These are phyloP conservation scores for Elongisporangium anandrum DNA, from an alignment of 352 stramenopile genomes.

Conservation along the genomic window DNA sequence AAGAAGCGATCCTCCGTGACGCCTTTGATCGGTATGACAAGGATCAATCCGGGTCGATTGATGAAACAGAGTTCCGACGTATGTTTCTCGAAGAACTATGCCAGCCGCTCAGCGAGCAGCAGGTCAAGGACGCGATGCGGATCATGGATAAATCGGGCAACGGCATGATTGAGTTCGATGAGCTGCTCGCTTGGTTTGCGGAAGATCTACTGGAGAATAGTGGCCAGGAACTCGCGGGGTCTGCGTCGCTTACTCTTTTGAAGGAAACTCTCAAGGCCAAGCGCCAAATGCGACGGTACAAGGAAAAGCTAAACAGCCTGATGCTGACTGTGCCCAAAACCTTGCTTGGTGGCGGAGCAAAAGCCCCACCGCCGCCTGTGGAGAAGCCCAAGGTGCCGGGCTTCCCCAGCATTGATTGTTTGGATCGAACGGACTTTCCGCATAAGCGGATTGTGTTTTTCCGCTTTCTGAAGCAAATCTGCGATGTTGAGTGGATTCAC, in stretches of 20 bases:
- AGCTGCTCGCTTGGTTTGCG: conserved; percentile 36
- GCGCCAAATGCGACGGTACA: conserved; percentile 35
- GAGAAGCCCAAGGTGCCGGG: conserved; percentile 19
- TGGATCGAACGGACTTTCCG: conserved; percentile 28
- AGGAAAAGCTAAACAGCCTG: conserved; percentile 31
- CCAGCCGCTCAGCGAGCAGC: conserved; percentile 26
- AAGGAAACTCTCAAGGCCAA: conserved; percentile 38
- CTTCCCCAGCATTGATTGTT: conserved; percentile 22
- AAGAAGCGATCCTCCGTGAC: conserved; percentile 38
- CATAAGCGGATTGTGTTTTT: conserved; percentile 40
- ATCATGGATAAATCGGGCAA: conserved; percentile 41
- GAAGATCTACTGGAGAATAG: conserved; percentile 24
- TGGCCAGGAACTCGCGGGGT: background rate
- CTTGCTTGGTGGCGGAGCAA: background rate
- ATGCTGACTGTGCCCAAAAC: conserved; percentile 8
- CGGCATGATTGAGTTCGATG: conserved; percentile 36
- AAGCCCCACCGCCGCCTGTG: background rate
- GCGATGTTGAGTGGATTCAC: conserved; percentile 37
- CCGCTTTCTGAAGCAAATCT: conserved; percentile 45
- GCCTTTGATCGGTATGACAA: conserved; percentile 39
- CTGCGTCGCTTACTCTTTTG: conserved; percentile 16
- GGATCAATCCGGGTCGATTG: conserved; percentile 34
- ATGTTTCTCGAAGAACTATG: conserved; percentile 50
- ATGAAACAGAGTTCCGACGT: conserved; percentile 24
- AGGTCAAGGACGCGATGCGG: conserved; percentile 25